phyloP scores from a whole-genome alignment of 2,329 filamentous ascomycete species.

The Fusarium chlamydosporum region DNA sequence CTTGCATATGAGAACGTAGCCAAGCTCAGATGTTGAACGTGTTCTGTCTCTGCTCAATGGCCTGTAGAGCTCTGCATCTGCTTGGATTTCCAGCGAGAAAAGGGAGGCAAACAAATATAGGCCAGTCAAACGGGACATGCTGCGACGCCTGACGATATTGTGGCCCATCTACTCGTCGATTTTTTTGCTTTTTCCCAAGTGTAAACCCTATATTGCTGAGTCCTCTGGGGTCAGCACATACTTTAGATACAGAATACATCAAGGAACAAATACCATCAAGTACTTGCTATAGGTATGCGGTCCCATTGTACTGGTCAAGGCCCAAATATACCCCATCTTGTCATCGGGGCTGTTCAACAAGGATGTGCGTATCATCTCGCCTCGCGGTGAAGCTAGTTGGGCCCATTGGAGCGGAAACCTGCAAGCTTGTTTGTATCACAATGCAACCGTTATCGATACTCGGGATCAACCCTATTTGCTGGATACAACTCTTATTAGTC shows the following conservation, averaged over 20 bases:
- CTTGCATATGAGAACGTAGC: constrained; percentile 33
- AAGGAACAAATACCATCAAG: constrained; percentile 6
- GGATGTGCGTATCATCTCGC: constrained; percentile 26
- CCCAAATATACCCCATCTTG: constrained; percentile 23
- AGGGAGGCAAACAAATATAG: constrained; percentile 26
- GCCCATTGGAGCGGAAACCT: constrained; percentile 39
- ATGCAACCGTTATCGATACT: constrained; percentile 39
- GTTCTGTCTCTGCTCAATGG: constrained; percentile 17
- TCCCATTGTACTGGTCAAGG: constrained; percentile 13
- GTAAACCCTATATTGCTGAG: constrained; percentile 12
- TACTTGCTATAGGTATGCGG: not conserved
- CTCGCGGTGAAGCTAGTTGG: constrained; percentile 32
- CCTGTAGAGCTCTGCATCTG: constrained; percentile 22
- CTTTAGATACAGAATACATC: not conserved
- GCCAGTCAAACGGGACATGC: constrained; percentile 26
- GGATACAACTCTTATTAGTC: constrained; percentile 27
- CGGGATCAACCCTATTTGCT: constrained; percentile 49
- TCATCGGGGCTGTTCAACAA: constrained; percentile 24
- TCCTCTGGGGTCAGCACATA: not conserved
- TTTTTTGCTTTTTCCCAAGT: constrained; percentile 40
- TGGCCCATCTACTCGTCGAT: constrained; percentile 10
- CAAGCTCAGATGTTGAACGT: constrained; percentile 18
- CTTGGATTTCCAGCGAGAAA: constrained; percentile 30
- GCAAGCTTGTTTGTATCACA: constrained; percentile 42
- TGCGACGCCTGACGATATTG: constrained; percentile 20